Base-by-base conservation (phyloP, 305 asterid genomes). In the Rubia balearica region DNA sequence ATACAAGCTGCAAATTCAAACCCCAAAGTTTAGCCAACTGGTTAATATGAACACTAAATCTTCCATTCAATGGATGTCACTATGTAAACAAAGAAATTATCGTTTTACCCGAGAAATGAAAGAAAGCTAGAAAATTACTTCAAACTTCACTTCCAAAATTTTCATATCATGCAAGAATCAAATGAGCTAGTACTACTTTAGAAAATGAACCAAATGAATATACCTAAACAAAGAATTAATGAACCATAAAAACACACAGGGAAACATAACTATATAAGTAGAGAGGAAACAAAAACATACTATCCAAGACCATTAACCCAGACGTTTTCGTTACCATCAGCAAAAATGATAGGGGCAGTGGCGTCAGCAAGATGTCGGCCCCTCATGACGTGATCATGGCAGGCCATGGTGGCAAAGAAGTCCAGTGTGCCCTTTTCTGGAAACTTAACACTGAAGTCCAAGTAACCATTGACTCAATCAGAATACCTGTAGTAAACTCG, bases 401-500 rank as follows among this genome's bases (percentile, higher is more conserved):
- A 87, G 22, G 89, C 93, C 96, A 88, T 83, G 80, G 92, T 91
- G 67, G 92, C 71, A 78, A 81, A 89, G 81, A 89, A 93, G 64
- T 89, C 94, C 33, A 79, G 74, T 5, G 80, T 70, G 0, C 87
- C 93, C 77, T 82, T 86, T 62, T 86, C 96, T 79, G 98, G 98
- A 86, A 89, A 75, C 0, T 87, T 91, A 73, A 87, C 93, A 73
- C 82, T 87, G 11, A 78, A 70, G 85, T 77, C 80, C 64, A 89
- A 70, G 72, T 83, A 76, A 40, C 79, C 84, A 84, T 74, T 84
- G 0, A 89, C 92, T 1, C 81, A 75, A 74, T 89, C 89, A 30
- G 97, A 93, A 65, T 93, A 90, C 42, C 92, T 79, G 76, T 86
- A 97, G 80, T 90, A 96, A 62, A 90, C 74, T 90, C 90, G 65